These are phyloP conservation scores for Ophiocordyceps camponoti-floridani DNA, from an alignment of 2,329 filamentous ascomycete species.

Conservation along the genomic window DNA sequence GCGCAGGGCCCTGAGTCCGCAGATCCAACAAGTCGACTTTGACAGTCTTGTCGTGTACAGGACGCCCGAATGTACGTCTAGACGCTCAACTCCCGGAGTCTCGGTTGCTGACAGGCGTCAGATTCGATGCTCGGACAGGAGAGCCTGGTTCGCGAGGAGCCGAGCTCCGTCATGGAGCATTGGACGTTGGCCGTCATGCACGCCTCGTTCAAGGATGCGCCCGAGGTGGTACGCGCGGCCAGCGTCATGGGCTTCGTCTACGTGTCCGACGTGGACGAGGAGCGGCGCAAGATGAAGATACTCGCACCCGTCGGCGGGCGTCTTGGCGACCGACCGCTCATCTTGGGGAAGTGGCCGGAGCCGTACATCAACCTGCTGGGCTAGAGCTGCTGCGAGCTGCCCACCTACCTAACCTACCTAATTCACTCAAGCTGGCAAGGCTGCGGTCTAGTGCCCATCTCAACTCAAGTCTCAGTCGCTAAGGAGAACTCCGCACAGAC, in stretches of 20 bases:
- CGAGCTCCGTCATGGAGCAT: slow-evolving; percentile 54
- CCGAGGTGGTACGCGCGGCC: slow-evolving; percentile 59
- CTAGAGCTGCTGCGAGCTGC: slow-evolving; percentile 5
- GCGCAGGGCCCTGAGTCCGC: slow-evolving; percentile 63
- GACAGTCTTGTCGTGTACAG: slow-evolving; percentile 57
- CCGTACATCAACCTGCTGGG: slow-evolving; percentile 62
- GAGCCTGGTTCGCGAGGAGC: slow-evolving; percentile 44
- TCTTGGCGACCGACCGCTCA: slow-evolving; percentile 59
- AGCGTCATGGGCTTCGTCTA: slow-evolving; percentile 87
- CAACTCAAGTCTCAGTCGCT: background rate
- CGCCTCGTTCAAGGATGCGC: slow-evolving; percentile 48
- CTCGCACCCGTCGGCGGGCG: slow-evolving; percentile 70
- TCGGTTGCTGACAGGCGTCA: background rate
- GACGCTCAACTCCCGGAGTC: background rate
- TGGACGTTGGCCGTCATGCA: slow-evolving; percentile 74
- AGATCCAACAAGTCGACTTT: slow-evolving; percentile 72
- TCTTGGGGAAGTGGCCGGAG: slow-evolving; percentile 79
- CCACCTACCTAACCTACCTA: background rate
- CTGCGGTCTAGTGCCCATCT: background rate
- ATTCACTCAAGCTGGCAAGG: background rate
- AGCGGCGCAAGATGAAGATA: slow-evolving; percentile 62
- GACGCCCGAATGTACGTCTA: slow-evolving; percentile 39
- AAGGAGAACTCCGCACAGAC: background rate
- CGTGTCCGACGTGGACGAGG: slow-evolving; percentile 77
- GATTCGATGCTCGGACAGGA: slow-evolving; percentile 3